These are phyloP conservation scores for Sistotremastrum suecicum DNA, from an alignment of 768 basidiomycete species.

Conservation along the genomic window DNA sequence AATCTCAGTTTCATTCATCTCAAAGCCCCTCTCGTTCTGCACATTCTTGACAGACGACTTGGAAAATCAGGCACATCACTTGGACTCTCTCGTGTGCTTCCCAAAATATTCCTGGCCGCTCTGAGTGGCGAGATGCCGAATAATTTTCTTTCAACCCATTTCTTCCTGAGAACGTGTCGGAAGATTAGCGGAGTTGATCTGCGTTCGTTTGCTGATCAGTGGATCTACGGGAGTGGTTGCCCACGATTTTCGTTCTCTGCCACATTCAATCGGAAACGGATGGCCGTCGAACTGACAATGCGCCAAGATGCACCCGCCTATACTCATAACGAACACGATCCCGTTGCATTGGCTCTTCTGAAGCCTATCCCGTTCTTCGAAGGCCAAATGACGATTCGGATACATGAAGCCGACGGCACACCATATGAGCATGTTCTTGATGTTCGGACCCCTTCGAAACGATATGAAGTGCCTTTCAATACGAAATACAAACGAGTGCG, in stretches of 20 bases:
- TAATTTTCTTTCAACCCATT: slow-evolving; percentile 77
- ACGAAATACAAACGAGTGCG: slow-evolving; percentile 97
- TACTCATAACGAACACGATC: slow-evolving; percentile 48
- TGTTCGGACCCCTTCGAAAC: slow-evolving; percentile 74
- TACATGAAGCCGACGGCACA: slow-evolving; percentile 97
- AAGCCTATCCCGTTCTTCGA: slow-evolving; percentile 88
- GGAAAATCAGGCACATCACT: slow-evolving; percentile 93
- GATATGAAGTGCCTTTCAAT: slow-evolving; percentile 97
- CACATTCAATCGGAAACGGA: slow-evolving; percentile 92
- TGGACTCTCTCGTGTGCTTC: slow-evolving; percentile 86
- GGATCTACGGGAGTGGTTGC: slow-evolving; percentile 97
- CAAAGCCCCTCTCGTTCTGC: slow-evolving; percentile 90
- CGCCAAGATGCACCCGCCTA: slow-evolving; percentile 76
- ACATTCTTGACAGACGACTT: slow-evolving; percentile 86
- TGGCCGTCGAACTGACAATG: slow-evolving; percentile 95
- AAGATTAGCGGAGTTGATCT: slow-evolving; percentile 90
- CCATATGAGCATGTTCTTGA: slow-evolving; percentile 98
- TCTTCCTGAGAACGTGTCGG: slow-evolving; percentile 81
- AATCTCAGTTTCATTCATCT: slow-evolving; percentile 82
- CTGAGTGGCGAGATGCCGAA: slow-evolving; percentile 81
- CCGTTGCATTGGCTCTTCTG: slow-evolving; percentile 47
- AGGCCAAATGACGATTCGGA: slow-evolving; percentile 97
- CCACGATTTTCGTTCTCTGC: slow-evolving; percentile 84
- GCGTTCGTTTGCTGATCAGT: slow-evolving; percentile 90
- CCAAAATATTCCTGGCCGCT: slow-evolving; percentile 88